phyloP scores from a whole-genome alignment of 73 alveolate species.

The Tetrahymena malaccensis region DNA sequence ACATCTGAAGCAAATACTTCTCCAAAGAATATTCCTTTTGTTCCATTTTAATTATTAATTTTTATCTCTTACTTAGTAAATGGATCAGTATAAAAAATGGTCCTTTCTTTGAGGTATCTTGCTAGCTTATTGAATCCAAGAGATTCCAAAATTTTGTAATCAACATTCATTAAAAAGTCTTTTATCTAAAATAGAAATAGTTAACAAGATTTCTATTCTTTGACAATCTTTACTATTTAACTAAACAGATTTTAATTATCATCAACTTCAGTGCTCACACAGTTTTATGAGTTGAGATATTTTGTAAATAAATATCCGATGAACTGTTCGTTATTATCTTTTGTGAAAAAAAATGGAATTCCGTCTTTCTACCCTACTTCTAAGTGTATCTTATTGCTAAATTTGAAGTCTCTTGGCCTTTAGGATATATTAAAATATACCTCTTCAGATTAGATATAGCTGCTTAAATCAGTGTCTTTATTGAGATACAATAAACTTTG shows the following conservation, averaged over 20 bases:
- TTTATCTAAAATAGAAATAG: neutral
- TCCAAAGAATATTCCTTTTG: neutral
- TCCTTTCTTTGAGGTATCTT: neutral
- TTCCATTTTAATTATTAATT: neutral
- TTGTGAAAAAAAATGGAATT: neutral
- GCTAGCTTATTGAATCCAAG: neutral
- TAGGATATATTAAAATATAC: neutral
- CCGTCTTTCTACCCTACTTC: neutral
- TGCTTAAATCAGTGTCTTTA: neutral
- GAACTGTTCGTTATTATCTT: neutral
- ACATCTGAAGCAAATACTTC: neutral
- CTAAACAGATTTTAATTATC: neutral
- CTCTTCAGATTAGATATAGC: neutral
- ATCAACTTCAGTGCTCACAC: neutral
- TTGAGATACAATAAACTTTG: neutral
- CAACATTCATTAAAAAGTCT: neutral
- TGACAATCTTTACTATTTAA: no score
- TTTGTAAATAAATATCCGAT: neutral
- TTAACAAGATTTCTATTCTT: neutral
- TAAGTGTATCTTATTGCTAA: neutral
- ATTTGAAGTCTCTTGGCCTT: neutral
- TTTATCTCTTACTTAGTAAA: neutral
- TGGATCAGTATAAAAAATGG: neutral
- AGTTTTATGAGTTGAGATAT: neutral
- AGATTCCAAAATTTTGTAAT: neutral